Evolutionary conservation across 2,329 filamentous ascomycete genomes (phyloP), one percentile per base, ranked within the genome.

Genomic region (Aschersonia sp.): DNA sequence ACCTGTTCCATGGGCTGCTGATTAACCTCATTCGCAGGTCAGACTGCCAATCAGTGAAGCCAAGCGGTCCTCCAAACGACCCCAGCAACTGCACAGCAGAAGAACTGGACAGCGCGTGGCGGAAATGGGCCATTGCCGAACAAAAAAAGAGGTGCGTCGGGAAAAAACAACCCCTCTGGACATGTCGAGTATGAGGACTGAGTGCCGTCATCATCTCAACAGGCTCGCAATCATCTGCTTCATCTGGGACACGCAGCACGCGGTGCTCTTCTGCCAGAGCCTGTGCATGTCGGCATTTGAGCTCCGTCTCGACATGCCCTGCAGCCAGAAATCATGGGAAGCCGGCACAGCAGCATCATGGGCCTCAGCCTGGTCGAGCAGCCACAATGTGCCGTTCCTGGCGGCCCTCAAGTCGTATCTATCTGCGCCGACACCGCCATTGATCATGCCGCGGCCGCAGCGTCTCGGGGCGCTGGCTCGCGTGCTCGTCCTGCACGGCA

Each of bases 201-300:
- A 43, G 9, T 31, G 35, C 35, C 7, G 7, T 7, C 7, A 12
- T 4, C 35, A 38, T 38, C 7, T 12, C 12, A 38, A 38, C 35
- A 71, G 69, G 47, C 61, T 78, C 0, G 75, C 77, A 0, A 68
- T 80, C 40, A 64, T 79, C 4, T 82, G 77, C 55, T 83, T 82
- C 56, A 75, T 82, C 65, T 82, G 78, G 78, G 78, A 82, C 53
- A 79, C 76, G 0, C 77, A 82, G 48, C 77, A 82, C 51, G 77
- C 78, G 0, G 75, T 81, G 0, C 64, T 82, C 0, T 82, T 82
- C 57, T 80, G 75, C n/a, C 78, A 82, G 55, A 79, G 75, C 4
- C 67, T 82, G 0, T 82, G 78, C 59, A 82, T 82, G 77, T 81
- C 76, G 1, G 75, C 77, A 0, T 81, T 81, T 45, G 78, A 82